These are phyloP conservation scores for Panellus pusillus DNA, from an alignment of 768 basidiomycete genomes.

Conservation along the genomic window DNA sequence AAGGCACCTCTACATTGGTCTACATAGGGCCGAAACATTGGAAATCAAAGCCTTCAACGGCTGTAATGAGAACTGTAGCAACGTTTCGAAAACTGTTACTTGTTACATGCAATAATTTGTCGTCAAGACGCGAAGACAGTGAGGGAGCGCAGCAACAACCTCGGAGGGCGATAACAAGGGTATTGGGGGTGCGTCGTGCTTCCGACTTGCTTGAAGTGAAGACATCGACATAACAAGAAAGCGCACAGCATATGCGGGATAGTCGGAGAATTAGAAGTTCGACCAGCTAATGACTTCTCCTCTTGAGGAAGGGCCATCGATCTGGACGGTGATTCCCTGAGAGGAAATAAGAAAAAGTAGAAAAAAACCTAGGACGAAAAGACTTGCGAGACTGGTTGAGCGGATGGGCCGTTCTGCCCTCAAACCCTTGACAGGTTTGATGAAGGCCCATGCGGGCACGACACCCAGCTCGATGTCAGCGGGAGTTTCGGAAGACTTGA, in stretches of 20 bases:
- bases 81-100: background rate
- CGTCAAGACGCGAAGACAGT: constrained; percentile 9
- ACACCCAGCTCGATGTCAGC: constrained; percentile 64
- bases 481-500: constrained; percentile 31
- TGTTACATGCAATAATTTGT: background rate
- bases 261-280: constrained; percentile 45
- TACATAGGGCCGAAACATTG: background rate
- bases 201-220: background rate
- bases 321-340: constrained; percentile 54
- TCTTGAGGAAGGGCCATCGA: constrained; percentile 45
- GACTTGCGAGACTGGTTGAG: constrained; percentile 44
- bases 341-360: no score
- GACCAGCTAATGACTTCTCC: constrained; percentile 69
- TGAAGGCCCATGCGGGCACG: constrained; percentile 77
- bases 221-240: background rate
- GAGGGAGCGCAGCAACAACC: constrained; percentile 10
- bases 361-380: no score
- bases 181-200: constrained; percentile 1
- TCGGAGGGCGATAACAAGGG: background rate
- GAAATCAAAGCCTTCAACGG: no score
- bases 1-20: no score
- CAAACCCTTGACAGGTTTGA: constrained; percentile 60
- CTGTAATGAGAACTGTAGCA: background rate
- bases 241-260: background rate
- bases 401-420: constrained; percentile 65